Evolutionary conservation across 129 eudicot species (phyloP).

Genomic region (Pseudognaphalium luteoalbum): DNA sequence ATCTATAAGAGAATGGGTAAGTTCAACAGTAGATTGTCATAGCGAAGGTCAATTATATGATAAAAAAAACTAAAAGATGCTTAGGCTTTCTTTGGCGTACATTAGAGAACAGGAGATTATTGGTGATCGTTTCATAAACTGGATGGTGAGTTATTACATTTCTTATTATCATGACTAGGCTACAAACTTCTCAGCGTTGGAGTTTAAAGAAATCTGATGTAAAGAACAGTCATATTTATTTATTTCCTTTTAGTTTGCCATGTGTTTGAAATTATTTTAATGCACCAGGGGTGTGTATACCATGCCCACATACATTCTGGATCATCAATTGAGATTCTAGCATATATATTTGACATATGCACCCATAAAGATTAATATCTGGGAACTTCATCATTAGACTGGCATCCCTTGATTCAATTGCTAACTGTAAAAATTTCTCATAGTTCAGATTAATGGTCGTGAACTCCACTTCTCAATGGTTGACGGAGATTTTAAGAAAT

Average conservation of each 20-base stretch:
- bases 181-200: no score
- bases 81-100: neutral
- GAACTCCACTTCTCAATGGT: slow-evolving; percentile 96
- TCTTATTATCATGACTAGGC: no score
- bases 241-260: no score
- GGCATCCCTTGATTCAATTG: slow-evolving; percentile 21
- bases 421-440: slow-evolving; percentile 26
- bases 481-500: slow-evolving; percentile 98
- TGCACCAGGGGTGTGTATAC: no score
- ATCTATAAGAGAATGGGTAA: neutral
- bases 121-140: no score
- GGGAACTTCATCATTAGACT: slow-evolving; percentile 12
- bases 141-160: no score
- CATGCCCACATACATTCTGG: neutral
- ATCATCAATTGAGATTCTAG: neutral
- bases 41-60: neutral
- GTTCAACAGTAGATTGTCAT: neutral
- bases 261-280: no score
- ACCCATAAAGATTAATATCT: neutral
- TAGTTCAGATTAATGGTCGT: slow-evolving; percentile 71
- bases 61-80: slow-evolving; percentile 6
- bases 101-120: neutral
- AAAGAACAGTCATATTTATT: no score
- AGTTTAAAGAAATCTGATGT: no score
- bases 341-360: neutral